Percentiles rank a stretch among this genome's conserved stretches.
phyloP scores from a whole-genome alignment of 2,329 filamentous ascomycete species.

The Alternaria metachromatica region DNA sequence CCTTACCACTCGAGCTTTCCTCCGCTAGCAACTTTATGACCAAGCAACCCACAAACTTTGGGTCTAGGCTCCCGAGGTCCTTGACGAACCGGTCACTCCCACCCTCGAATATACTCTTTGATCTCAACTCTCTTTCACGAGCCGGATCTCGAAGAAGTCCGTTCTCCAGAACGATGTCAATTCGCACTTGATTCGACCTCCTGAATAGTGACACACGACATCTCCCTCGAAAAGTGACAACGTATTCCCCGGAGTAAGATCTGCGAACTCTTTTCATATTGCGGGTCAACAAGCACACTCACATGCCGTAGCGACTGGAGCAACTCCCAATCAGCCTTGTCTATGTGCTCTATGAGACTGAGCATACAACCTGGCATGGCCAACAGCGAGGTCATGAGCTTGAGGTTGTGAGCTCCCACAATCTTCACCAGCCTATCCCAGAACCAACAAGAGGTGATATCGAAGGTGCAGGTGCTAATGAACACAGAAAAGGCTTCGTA shows the following conservation, averaged over 20 bases:
- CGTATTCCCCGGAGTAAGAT: background rate
- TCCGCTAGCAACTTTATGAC: slow-evolving; percentile 31
- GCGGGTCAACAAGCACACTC: background rate
- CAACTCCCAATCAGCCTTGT: background rate
- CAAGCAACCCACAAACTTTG: slow-evolving; percentile 34
- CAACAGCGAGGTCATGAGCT: background rate
- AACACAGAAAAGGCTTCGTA: background rate
- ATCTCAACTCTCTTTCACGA: slow-evolving; percentile 13
- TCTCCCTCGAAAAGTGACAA: background rate
- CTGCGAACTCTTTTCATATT: background rate
- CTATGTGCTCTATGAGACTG: background rate
- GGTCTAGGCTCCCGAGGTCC: slow-evolving; percentile 37
- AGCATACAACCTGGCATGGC: background rate
- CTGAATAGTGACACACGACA: background rate
- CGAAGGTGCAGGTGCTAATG: background rate
- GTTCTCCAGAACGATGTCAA: background rate
- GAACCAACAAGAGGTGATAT: background rate
- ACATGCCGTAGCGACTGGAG: background rate
- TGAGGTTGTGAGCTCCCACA: background rate
- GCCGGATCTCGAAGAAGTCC: background rate
- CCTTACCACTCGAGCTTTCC: slow-evolving; percentile 29
- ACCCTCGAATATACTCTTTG: slow-evolving; percentile 28
- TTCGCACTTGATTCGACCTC: background rate
- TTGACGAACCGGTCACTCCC: slow-evolving; percentile 27
- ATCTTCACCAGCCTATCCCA: background rate